A percentile compares a stretch with the other conserved stretches of the same genome.
These are phyloP conservation scores for Sisymbrium irio DNA, from an alignment of 345 rosid genomes.

Conservation along the genomic window DNA sequence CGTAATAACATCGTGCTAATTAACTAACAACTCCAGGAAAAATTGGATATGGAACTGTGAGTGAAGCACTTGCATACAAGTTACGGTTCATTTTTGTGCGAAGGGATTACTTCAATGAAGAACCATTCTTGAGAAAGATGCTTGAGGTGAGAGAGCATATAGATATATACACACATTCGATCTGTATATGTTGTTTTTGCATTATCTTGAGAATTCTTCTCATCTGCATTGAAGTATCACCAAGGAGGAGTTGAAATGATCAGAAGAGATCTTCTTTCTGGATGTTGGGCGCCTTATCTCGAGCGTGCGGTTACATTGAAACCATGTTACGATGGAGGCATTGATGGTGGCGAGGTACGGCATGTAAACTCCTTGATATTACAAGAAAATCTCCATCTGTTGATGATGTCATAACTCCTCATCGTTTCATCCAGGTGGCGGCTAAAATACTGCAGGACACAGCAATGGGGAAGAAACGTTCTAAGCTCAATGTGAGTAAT, in stretches of 20 bases:
- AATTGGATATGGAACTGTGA: constrained; percentile 91
- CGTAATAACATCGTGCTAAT: not conserved
- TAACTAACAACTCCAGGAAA: constrained; percentile 53
- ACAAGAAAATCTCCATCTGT: not conserved
- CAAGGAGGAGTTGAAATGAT: constrained; percentile 97
- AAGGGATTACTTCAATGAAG: constrained; percentile 93
- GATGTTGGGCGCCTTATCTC: constrained; percentile 90
- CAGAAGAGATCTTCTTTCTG: constrained; percentile 80
- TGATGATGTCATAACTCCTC: not conserved
- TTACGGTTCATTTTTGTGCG: constrained; percentile 91
- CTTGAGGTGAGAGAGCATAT: constrained; percentile 57
- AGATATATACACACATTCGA: not conserved
- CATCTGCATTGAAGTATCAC: constrained; percentile 45
- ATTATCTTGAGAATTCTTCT: not conserved
- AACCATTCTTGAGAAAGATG: constrained; percentile 92
- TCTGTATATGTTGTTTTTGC: not conserved
- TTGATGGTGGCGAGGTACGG: constrained; percentile 90
- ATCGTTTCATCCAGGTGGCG: constrained; percentile 59
- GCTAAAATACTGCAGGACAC: constrained; percentile 86
- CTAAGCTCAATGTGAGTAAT: constrained; percentile 66
- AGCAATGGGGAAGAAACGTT: constrained; percentile 70
- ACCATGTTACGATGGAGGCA: constrained; percentile 81
- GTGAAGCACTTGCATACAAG: constrained; percentile 88
- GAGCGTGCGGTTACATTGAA: constrained; percentile 82
- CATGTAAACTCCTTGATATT: constrained; percentile 5